Percentiles rank a stretch among this genome's conserved stretches.
Conservation (phyloP, 441 rosid genomes). For the Populus trichocarpa region DNA sequence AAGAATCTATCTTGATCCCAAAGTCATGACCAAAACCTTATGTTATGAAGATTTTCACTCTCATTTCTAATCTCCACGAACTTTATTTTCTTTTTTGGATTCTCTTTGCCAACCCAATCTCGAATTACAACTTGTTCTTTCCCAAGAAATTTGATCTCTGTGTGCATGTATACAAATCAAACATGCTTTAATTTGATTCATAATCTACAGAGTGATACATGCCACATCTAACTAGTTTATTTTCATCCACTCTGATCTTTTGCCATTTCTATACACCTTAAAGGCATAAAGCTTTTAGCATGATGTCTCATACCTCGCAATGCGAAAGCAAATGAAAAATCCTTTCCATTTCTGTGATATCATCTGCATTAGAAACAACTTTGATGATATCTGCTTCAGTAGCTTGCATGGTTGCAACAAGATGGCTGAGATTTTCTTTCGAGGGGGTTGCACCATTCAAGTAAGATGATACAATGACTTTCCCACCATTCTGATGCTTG, state of each 20-base stretch:
- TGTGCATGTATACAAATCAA: background rate
- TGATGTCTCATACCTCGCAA: slow-evolving; percentile 42
- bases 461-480: slow-evolving; percentile 68
- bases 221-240: background rate
- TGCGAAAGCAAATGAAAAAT: slow-evolving; percentile 63
- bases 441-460: slow-evolving; percentile 71
- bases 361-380: slow-evolving; percentile 66
- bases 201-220: background rate
- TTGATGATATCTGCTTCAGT: slow-evolving; percentile 83
- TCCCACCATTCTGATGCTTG: slow-evolving; percentile 42
- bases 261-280: background rate
- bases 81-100: background rate
- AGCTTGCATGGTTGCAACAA: slow-evolving; percentile 58
- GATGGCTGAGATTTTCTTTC: slow-evolving; percentile 54
- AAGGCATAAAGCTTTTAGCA: too few species aligned
- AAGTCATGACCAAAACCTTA: background rate
- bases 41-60: background rate
- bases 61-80: too few species aligned
- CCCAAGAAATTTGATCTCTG: background rate
- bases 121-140: background rate
- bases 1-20: background rate
- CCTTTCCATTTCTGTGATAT: slow-evolving; percentile 72
- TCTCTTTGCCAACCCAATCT: background rate
- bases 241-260: background rate
- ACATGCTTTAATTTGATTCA: background rate